Evolutionary conservation across 495 filamentous ascomycete species (phyloP), one percentile per base, ranked within the genome.

Genomic region (Neurospora sp.): DNA sequence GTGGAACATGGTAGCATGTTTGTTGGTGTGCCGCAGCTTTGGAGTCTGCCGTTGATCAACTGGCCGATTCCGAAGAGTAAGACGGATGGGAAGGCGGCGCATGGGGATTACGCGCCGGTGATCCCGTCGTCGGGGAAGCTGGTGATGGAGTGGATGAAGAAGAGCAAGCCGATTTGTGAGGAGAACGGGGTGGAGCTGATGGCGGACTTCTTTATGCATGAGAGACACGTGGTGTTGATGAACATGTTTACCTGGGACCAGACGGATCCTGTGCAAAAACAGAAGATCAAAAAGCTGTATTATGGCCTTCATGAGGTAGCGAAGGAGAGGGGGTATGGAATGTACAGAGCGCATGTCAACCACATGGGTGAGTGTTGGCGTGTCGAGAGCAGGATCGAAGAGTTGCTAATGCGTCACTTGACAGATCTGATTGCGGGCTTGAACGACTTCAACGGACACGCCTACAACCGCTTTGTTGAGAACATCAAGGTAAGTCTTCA

Each of bases 211-310:
- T 84, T 84, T 73, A 83, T 85, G 83, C 80, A 81, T 20, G 83
- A 84, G 75, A 76, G 81, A 1, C 81, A 83, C 60, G 81, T 82
- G 8, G 81, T 85, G 44, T 76, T 83, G 37, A 83, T 85, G 75
- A 82, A 82, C 69, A 84, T 85, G 82, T 82, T 84, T 60, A 80
- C 78, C 10, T 85, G 83, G 75, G 83, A 84, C 72, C 83, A 85
- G 72, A 82, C 80, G 5, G 82, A 79, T 31, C 54, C 72, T 23
- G 77, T 77, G 72, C 79, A 82, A 69, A 80, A 82, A 41, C 46
- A 71, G 27, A 77, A 76, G 23, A 78, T 77, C 71, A 37, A 78
- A 6, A 75, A 70, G 44, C 66, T 85, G 69, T 85, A 82, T 72
- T 76, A 79, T 12, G 77, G 70, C 5, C 75, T 85, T 12, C 79